A percentile compares a stretch with the other conserved stretches of the same genome.
Evolutionary conservation across 768 basidiomycete genomes (phyloP).

Genomic region (Lentinula lateritia): DNA sequence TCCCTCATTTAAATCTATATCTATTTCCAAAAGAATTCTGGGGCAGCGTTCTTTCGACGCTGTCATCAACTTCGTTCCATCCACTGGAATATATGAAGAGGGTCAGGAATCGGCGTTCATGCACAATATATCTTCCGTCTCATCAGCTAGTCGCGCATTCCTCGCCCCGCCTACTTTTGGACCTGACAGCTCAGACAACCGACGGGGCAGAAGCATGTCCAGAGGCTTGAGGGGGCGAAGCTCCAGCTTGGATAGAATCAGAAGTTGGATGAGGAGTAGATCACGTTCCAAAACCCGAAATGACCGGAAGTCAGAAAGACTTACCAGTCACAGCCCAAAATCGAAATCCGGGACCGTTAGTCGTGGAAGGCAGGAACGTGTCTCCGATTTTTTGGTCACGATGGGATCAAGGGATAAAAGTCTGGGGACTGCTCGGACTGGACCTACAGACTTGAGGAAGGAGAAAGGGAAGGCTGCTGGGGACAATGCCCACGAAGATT

Average conservation of each 20-base stretch:
- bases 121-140: background rate
- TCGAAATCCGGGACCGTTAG: background rate
- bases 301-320: background rate
- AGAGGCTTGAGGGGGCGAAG: background rate
- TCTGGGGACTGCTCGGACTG: background rate
- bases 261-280: background rate
- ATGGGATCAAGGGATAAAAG: background rate
- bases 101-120: background rate
- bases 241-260: background rate
- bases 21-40: background rate
- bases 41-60: background rate
- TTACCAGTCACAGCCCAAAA: too few species aligned
- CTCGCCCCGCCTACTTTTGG: background rate
- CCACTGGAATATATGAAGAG: background rate
- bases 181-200: background rate
- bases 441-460: background rate
- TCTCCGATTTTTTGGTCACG: background rate
- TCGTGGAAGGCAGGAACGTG: background rate
- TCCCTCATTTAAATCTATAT: background rate
- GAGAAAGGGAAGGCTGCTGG: background rate
- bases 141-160: background rate
- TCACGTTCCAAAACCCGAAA: background rate
- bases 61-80: background rate
- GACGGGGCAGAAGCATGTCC: background rate
- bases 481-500: too few species aligned